A percentile compares a stretch with the other conserved stretches of the same genome.
Evolutionary conservation across 495 filamentous ascomycete genomes (phyloP).

Genomic region (Mycothermus thermophilus): DNA sequence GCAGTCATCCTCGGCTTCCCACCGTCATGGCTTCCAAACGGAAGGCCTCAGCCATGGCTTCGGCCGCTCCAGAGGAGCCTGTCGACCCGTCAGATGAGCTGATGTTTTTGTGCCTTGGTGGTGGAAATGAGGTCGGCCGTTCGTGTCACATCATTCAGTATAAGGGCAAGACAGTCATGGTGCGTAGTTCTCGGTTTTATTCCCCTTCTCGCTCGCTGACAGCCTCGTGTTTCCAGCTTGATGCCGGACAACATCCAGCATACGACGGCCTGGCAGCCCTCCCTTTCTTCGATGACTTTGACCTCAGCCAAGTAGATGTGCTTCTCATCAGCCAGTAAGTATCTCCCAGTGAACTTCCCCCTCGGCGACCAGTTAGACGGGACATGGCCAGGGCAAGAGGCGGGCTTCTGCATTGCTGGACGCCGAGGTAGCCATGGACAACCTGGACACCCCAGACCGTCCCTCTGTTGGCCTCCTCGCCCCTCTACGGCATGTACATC

Average conservation of each 20-base stretch:
- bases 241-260: conserved; percentile 94
- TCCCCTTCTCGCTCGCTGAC: conserved; percentile 7
- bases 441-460: too few relatives aligned
- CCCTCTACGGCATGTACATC: conserved; percentile 14
- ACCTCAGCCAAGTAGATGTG: conserved; percentile 91
- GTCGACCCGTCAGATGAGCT: conserved; percentile 75
- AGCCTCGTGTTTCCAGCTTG: conserved; percentile 45
- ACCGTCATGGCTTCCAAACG: conserved; percentile 76
- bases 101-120: conserved; percentile 83
- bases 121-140: conserved; percentile 91
- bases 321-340: conserved; percentile 95
- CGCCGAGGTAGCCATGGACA: too few relatives aligned
- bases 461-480: not conserved
- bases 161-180: conserved; percentile 98
- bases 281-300: conserved; percentile 97
- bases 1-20: too few relatives aligned
- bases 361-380: conserved; percentile 4
- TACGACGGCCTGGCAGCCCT: conserved; percentile 88
- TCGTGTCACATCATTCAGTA: conserved; percentile 98
- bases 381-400: conserved; percentile 12
- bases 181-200: conserved; percentile 27
- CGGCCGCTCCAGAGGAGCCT: conserved; percentile 47
- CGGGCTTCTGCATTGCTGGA: too few relatives aligned
- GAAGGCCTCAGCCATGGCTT: conserved; percentile 54
- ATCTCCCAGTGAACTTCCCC: conserved; percentile 9